Evolutionary conservation across 345 rosid species (phyloP), one percentile per base, ranked within the genome.

Genomic region (Camelina sativa): DNA sequence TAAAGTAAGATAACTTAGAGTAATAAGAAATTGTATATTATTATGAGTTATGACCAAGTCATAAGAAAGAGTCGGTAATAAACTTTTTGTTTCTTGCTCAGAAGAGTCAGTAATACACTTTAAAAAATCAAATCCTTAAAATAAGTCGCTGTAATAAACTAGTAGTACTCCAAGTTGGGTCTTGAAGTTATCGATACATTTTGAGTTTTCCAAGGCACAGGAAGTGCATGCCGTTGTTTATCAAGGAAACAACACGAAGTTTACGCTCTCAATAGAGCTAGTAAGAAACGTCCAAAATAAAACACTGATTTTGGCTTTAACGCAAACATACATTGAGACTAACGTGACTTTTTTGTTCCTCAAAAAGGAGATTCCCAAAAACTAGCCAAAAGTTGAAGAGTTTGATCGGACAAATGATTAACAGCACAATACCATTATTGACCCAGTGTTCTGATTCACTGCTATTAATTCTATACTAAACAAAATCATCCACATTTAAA

Each of bases 261-360:
- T 62, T 52, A 3, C 16, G 5, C 20, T 32, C 38, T 28, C 66
- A 48, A 28, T 32, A 58, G 47, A 58, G 30, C 30, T 28, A 28
- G 11, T 38, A 38, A 38, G 37, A 34, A 34, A 7, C 62, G 53
- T 8, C 0, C 37, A 23, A 38, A 40, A 16, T 7, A 37, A 37
- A 5, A 13, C 25, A 48, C 4, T 6, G 13, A 7, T 28, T 4
- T 37, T 30, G 62, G 38, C 56, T 67, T 16, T 50, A 75, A 61
- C 38, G 11, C 51, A n/a, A 46, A 28, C 30, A 28, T 28, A 28
- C 30, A 28, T 28, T 28, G 38, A 35, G 8, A 65, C 28, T 4
- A 56, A 75, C 73, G 67, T 75, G 62, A 67, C 37, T 67, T 52
- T 67, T 28, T 52, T 15, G 38, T 43, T 59, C 59, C 16, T 40